Conservation (phyloP, 805 yeast genomes). For the Kregervanrija fluxuum region DNA sequence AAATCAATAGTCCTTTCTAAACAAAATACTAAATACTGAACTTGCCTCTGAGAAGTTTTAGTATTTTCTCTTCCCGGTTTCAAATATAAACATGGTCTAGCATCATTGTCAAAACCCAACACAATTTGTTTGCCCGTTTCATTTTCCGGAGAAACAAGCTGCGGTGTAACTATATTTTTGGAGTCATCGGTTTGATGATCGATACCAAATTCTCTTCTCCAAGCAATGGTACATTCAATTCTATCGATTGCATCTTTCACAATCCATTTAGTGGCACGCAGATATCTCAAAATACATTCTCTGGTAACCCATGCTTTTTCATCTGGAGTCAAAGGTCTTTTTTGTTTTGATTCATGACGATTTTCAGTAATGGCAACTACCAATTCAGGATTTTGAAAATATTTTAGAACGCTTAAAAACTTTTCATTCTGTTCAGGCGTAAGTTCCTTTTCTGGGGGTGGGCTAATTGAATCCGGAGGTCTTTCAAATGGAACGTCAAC, state of each 20-base stretch:
- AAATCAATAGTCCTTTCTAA: slow-evolving; percentile 86
- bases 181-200: slow-evolving; percentile 37
- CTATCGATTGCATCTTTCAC: slow-evolving; percentile 63
- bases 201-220: slow-evolving; percentile 94
- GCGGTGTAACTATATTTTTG: slow-evolving; percentile 44
- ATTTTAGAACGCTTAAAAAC: slow-evolving; percentile 53
- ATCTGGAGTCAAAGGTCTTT: slow-evolving; percentile 30
- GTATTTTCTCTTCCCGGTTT: slow-evolving; percentile 97
- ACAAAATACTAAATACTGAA: slow-evolving; percentile 92
- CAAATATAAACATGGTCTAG: slow-evolving; percentile 87
- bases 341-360: slow-evolving; percentile 23
- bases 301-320: slow-evolving; percentile 92
- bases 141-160: slow-evolving; percentile 56
- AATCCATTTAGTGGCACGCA: slow-evolving; percentile 92
- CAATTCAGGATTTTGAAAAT: slow-evolving; percentile 51
- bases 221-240: slow-evolving; percentile 68
- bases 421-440: slow-evolving; percentile 48
- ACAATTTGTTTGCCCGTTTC: slow-evolving; percentile 91
- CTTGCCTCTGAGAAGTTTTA: slow-evolving; percentile 80
- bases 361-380: slow-evolving; percentile 45
- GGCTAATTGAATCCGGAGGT: slow-evolving; percentile 44
- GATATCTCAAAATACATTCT: slow-evolving; percentile 84
- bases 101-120: slow-evolving; percentile 82
- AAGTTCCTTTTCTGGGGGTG: slow-evolving; percentile 42
- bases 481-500: slow-evolving; percentile 43